phyloP scores from a whole-genome alignment of 441 rosid genomes.

The Cnidoscolus chayamansa region DNA sequence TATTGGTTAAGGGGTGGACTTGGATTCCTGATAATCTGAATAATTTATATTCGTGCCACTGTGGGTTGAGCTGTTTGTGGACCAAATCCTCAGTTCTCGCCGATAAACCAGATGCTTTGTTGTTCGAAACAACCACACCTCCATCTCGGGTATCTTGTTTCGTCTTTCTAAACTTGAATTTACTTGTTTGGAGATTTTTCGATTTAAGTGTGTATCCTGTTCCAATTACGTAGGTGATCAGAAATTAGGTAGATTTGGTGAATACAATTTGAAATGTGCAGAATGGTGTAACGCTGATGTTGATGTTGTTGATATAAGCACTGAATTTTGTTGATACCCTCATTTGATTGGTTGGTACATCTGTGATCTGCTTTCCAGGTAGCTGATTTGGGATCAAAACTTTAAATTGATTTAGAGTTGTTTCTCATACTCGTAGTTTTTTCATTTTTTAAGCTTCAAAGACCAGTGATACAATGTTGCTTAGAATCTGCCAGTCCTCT shows the following conservation, averaged over 20 bases:
- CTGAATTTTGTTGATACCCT: not conserved
- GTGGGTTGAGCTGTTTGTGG: constrained; percentile 91
- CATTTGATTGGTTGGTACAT: not conserved
- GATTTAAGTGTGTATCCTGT: not conserved
- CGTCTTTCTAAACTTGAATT: not conserved
- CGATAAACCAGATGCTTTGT: constrained; percentile 76
- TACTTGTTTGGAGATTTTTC: not conserved
- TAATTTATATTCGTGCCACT: constrained; percentile 72
- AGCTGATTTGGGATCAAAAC: constrained; percentile 6
- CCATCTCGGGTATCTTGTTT: constrained; percentile 52
- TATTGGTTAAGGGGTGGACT: constrained; percentile 92
- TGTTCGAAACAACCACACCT: constrained; percentile 80
- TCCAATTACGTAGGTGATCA: not conserved
- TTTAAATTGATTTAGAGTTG: not conserved
- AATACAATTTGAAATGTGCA: not conserved
- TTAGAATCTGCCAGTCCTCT: not conserved
- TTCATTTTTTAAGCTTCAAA: not conserved
- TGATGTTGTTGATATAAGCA: not conserved
- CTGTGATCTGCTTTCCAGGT: not conserved
- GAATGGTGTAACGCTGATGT: not conserved
- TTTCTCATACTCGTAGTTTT: not conserved
- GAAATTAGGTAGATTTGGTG: not conserved
- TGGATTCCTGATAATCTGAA: constrained; percentile 96
- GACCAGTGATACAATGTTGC: not conserved
- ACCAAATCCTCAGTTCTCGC: constrained; percentile 85